Evolutionary conservation across 768 basidiomycete species (phyloP), one percentile per base, ranked within the genome.

Genomic region (Rhodotorula graminis): DNA sequence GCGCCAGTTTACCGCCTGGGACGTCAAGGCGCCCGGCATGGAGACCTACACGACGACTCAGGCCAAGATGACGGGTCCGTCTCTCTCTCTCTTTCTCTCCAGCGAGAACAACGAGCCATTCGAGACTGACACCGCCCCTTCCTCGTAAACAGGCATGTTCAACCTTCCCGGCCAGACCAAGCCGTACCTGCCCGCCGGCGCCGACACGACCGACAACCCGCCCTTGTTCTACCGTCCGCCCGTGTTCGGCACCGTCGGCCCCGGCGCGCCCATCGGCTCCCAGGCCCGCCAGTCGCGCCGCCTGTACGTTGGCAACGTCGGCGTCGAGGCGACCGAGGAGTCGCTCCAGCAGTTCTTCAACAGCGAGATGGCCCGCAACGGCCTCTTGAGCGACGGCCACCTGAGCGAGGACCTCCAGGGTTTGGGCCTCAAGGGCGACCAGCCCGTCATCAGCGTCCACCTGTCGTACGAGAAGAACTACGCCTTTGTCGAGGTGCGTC

Each of bases 401-500:
- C 76, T 82, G 42, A 77, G 78, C 9, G 77, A 73, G n/a, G 80
- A 80, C 53, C 71, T 78, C n/a, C 55, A 78, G 49, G 77, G 77
- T 0, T n/a, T 75, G 23, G 90, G 92, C 23, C 91, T 91, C 12
- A 72, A 77, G 55, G 89, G 88, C 42, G 87, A 85, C 29, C 87
- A 90, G 33, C 92, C 95, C 18, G 92, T 98, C 46, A 85, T 94
- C 46, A 90, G 90, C 29, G 93, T 96, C 11, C 93, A 95, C 79
- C 90, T 96, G 83, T 97, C 97, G 80, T 93, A 93, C 78, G 96
- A 98, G 82, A 99, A 98, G 85, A 93, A 92, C 78, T 99, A 97
- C 80, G 96, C 96, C 2, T 99, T 97, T 80, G 90, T 98, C 64
- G 96, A 99, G 85, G 95, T 95, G 80, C 74, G 85, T 79, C 52